Base-by-base conservation (phyloP, 2,329 filamentous ascomycete genomes). In the Coniella lustricola region DNA sequence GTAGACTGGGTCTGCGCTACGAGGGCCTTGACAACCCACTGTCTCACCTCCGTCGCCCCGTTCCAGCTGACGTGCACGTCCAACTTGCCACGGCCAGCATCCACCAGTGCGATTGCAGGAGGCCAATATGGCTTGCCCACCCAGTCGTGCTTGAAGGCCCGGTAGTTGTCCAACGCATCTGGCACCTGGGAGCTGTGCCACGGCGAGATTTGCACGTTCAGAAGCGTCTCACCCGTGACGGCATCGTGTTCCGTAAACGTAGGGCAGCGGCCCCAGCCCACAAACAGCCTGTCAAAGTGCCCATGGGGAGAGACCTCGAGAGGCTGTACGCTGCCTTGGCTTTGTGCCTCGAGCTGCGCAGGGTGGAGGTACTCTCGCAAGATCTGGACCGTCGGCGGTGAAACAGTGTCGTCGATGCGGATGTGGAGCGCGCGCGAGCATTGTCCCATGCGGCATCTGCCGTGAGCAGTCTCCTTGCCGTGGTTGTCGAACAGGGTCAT, bases 401-500 rank as follows among this genome's bases (percentile, higher is more conserved):
- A 46, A 21, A 58, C 58, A 4, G 59, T 45, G 21, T 62, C 50
- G 46, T 73, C 64, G 14, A 75, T 50, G 4, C 62, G 55, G 35
- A 75, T 51, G 17, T 67, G 59, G 42, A 73, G 57, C 7, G 64
- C 65, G 25, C 62, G 62, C 10, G 45, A 46, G 44, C 52, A 49
- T 51, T 67, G 66, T 50, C 58, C 64, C 8, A 17, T 38, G 8
- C 16, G 20, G 50, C 50, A 52, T 21, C 13, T 21, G n/a, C 16
- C 50, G 39, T 52, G 50, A 20, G 61, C 66, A 51, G 72, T 69
- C 34, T 62, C 13, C 37, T 43, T 51, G 48, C 29, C 37, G 21
- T 65, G 68, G 56, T 76, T 76, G 59, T 76, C 72, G 57, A 70
- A 76, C 39, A 76, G 61, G 1, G 71, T 71, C 38, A 52, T 44